Evolutionary conservation across 768 basidiomycete genomes (phyloP).

Genomic region (Panus rudis): DNA sequence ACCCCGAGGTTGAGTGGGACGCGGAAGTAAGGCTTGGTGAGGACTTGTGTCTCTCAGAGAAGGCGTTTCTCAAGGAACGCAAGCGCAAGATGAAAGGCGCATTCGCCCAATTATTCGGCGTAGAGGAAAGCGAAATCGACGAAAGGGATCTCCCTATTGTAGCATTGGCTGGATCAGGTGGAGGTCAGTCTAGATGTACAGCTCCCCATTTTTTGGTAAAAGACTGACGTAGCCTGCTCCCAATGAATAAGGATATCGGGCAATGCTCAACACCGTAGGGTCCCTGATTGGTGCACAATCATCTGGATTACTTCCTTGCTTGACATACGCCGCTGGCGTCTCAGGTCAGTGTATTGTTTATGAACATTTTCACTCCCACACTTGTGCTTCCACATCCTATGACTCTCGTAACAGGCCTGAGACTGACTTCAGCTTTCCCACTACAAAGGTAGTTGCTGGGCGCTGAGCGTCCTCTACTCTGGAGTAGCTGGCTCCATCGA

Average conservation of each 20-base stretch:
- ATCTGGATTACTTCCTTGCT: conserved; percentile 15
- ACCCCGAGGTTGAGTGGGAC: conserved; percentile 22
- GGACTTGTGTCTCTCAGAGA: conserved; percentile 18
- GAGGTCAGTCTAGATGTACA: conserved; percentile 10
- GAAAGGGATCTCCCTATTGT: conserved; percentile 21
- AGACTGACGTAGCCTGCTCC: not conserved
- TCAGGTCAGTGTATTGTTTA: conserved; percentile 15
- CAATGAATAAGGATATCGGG: conserved; percentile 15
- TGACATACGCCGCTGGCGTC: conserved; percentile 19
- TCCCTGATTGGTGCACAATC: conserved; percentile 15
- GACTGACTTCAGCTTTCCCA: not conserved
- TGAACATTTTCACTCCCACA: not conserved
- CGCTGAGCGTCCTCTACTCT: conserved; percentile 19
- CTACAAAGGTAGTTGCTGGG: conserved; percentile 25
- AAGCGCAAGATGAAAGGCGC: conserved; percentile 12
- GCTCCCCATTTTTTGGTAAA: not conserved
- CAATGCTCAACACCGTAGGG: conserved; percentile 21
- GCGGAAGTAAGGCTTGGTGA: conserved; percentile 21
- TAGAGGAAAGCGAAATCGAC: conserved; percentile 15
- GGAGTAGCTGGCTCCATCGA: conserved; percentile 15
- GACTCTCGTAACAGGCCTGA: not conserved
- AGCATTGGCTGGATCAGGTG: conserved; percentile 21
- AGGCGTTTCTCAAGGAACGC: conserved; percentile 17
- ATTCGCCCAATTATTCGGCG: conserved; percentile 17
- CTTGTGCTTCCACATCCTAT: not conserved